These are phyloP conservation scores for Colletotrichum karsti DNA, from an alignment of 2,329 filamentous ascomycete genomes.

Conservation along the genomic window DNA sequence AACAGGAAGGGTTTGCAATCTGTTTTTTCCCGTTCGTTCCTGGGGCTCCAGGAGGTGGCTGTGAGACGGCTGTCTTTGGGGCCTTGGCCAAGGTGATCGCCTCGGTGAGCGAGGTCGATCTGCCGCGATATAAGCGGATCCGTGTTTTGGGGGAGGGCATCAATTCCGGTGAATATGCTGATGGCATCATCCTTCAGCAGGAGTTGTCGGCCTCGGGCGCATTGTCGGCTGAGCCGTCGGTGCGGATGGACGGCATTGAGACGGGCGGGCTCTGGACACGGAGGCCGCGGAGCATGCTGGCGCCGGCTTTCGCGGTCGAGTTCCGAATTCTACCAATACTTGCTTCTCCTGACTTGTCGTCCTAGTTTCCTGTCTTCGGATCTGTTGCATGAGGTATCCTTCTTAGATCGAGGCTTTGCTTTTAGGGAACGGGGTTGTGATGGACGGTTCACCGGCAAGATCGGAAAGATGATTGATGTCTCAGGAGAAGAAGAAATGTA, in stretches of 20 bases:
- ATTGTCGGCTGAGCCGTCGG: not conserved
- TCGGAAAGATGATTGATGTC: not conserved
- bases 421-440: not conserved
- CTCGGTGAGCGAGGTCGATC: constrained; percentile 11
- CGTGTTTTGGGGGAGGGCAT: not conserved
- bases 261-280: not conserved
- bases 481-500: not conserved
- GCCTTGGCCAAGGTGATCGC: constrained; percentile 1
- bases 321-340: not conserved
- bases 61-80: not conserved
- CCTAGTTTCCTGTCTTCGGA: not conserved
- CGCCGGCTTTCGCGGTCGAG: not conserved
- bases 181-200: not conserved
- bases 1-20: not conserved
- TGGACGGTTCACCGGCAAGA: not conserved
- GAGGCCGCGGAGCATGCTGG: not conserved
- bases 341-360: not conserved
- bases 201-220: not conserved
- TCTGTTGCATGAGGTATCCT: too few species aligned
- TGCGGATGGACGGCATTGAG: not conserved
- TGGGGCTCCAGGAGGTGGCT: constrained; percentile 19
- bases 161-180: not conserved
- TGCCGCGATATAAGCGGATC: constrained; percentile 1
- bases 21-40: not conserved
- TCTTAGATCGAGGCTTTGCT: not conserved